Evolutionary conservation across 257 asterid species (phyloP).

Genomic region (Solanum etuberosum): DNA sequence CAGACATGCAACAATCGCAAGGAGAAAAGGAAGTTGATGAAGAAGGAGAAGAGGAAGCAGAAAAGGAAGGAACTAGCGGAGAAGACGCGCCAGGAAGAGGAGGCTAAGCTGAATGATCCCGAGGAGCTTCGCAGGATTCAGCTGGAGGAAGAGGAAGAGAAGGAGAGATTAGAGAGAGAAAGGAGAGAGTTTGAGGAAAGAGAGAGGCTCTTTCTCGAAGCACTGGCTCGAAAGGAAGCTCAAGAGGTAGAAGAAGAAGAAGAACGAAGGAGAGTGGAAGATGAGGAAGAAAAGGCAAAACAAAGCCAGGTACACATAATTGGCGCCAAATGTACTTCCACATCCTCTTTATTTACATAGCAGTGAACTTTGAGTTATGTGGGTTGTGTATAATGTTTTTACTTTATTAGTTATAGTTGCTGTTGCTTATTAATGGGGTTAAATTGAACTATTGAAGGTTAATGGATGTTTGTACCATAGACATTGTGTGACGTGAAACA

Average conservation of each 20-base stretch:
- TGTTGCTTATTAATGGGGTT: not conserved
- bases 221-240: conserved; percentile 45
- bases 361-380: not conserved
- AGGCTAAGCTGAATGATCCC: conserved; percentile 60
- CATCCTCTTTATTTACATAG: not conserved
- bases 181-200: conserved; percentile 68
- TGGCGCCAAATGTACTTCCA: not conserved
- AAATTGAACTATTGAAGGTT: not conserved
- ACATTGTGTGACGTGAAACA: not conserved
- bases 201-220: conserved; percentile 66
- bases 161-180: conserved; percentile 51
- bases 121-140: conserved; percentile 58
- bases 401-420: not conserved
- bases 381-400: not conserved
- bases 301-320: conserved; percentile 29
- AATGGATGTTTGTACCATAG: not conserved
- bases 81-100: conserved; percentile 57
- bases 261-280: conserved; percentile 36
- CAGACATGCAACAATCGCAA: conserved; percentile 27
- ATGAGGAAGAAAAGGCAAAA: conserved; percentile 33
- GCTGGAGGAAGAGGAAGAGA: conserved; percentile 69
- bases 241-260: conserved; percentile 47
- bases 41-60: conserved; percentile 86
- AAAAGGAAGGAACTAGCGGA: conserved; percentile 74
- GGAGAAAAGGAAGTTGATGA: conserved; percentile 66